Base-by-base conservation (phyloP, 495 filamentous ascomycete genomes). In the Hypomontagnella monticulosa region DNA sequence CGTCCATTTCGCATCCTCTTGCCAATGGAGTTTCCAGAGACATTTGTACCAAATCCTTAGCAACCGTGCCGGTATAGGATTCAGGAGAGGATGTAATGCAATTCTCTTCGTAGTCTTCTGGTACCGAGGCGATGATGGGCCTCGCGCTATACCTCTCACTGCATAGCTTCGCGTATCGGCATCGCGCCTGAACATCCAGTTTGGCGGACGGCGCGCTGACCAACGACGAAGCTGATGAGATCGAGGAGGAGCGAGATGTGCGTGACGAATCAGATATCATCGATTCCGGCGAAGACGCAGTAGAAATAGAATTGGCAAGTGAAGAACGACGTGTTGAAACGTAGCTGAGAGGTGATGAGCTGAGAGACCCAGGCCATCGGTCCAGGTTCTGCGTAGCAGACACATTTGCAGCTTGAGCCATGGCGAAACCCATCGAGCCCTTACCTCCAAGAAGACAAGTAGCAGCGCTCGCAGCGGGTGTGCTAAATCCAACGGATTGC, bases 381-480 rank as follows among this genome's bases (percentile, higher is more conserved):
- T 85, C 84, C 9, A 80, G 52, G n/a, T 65, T 62, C 62, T 84
- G 81, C 19, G 87, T 82, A 70, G 88, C 80, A 54, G 82, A 85
- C 52, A 82, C 73, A 69, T 80, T 88, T 57, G 92, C 87, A 20
- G 83, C 88, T 70, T 93, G 89, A 2, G 87, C 85, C 89, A 97
- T 91, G 33, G 91, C 93, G 51, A 86, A 81, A 66, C 87, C 81
- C 86, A 96, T 93, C 14, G 91, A 91, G 59, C 72, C 66, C 58
- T 76, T 78, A 16, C 73, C 72, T 56, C 68, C 66, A 44, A 83
- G 78, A 78, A 87, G 69, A 80, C 80, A 74, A 75, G 81, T 73
- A 71, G 80, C 80, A 77, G 84, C 82, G 89, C 91, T 89, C 91
- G 83, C 93, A 80, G 93, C 93, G 91, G 94, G 94, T 90, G 93